Conservation (phyloP, 208 protist genomes). For the Trichomonas vaginalis region DNA sequence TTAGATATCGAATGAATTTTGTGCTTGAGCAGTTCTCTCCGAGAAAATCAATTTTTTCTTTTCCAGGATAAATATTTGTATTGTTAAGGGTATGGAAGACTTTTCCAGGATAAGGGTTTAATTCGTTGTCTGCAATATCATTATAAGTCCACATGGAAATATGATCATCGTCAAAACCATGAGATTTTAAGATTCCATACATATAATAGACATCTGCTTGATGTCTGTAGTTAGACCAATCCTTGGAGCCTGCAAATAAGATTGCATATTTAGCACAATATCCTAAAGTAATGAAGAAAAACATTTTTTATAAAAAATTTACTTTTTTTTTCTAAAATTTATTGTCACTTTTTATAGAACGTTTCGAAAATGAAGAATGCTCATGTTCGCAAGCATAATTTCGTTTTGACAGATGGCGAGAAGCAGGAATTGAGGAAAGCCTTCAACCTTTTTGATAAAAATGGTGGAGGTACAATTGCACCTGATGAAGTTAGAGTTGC, state of each 20-base stretch:
- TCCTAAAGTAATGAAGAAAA: neutral
- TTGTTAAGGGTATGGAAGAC: neutral
- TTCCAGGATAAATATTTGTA: neutral
- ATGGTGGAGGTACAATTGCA: neutral
- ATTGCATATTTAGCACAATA: neutral
- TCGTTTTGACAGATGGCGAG: neutral
- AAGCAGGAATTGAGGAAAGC: neutral
- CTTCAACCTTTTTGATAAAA: conserved; percentile 8
- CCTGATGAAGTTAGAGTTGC: neutral
- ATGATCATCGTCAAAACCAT: neutral
- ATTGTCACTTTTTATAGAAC: neutral
- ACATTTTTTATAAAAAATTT: neutral
- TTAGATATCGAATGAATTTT: neutral
- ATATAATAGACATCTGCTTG: neutral
- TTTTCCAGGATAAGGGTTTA: neutral
- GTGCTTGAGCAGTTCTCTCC: neutral
- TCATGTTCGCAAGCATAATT: neutral
- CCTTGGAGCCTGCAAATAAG: neutral
- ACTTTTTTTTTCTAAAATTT: neutral
- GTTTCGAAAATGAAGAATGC: neutral
- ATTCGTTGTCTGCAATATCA: neutral
- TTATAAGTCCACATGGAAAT: neutral
- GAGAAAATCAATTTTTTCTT: neutral
- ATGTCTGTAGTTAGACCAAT: neutral
- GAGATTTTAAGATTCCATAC: neutral